phyloP scores from a whole-genome alignment of 768 basidiomycete species.

The Russula brevipes region DNA sequence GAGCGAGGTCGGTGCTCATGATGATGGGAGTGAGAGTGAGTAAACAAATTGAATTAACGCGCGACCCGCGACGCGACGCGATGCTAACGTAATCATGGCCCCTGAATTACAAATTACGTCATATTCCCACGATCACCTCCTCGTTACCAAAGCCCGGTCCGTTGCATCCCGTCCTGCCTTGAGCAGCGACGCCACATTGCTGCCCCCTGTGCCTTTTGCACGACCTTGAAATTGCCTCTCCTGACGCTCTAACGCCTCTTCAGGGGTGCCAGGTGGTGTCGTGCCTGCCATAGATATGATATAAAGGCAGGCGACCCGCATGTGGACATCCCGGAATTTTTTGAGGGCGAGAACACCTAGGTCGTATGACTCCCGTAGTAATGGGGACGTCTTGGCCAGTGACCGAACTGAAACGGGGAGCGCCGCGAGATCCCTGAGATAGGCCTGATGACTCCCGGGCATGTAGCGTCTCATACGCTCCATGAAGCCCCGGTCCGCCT shows the following conservation, averaged over 20 bases:
- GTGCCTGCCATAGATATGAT: constrained; percentile 79
- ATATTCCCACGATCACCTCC: constrained; percentile 28
- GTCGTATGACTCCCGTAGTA: constrained; percentile 73
- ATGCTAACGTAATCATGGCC: constrained; percentile 1
- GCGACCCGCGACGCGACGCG: constrained; percentile 23
- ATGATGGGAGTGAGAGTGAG: background rate
- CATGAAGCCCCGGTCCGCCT: constrained; percentile 76
- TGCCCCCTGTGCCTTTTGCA: constrained; percentile 86
- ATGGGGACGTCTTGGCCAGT: constrained; percentile 51
- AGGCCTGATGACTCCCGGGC: constrained; percentile 87
- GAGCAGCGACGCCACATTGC: constrained; percentile 70
- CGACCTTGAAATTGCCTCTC: constrained; percentile 38
- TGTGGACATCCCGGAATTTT: constrained; percentile 79
- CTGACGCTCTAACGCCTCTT: constrained; percentile 40
- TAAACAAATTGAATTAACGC: background rate
- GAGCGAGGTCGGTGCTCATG: constrained; percentile 1
- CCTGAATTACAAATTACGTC: constrained; percentile 6
- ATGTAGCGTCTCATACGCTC: constrained; percentile 92
- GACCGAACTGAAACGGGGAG: constrained; percentile 59
- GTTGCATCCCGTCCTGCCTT: constrained; percentile 92
- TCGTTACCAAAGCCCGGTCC: constrained; percentile 49
- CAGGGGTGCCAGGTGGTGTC: constrained; percentile 49
- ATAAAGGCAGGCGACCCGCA: constrained; percentile 84
- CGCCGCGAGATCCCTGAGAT: constrained; percentile 61
- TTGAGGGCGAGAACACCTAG: constrained; percentile 73